These are phyloP conservation scores for Yamadazyma dendronema DNA, from an alignment of 1,139 yeast genomes.

Conservation along the genomic window DNA sequence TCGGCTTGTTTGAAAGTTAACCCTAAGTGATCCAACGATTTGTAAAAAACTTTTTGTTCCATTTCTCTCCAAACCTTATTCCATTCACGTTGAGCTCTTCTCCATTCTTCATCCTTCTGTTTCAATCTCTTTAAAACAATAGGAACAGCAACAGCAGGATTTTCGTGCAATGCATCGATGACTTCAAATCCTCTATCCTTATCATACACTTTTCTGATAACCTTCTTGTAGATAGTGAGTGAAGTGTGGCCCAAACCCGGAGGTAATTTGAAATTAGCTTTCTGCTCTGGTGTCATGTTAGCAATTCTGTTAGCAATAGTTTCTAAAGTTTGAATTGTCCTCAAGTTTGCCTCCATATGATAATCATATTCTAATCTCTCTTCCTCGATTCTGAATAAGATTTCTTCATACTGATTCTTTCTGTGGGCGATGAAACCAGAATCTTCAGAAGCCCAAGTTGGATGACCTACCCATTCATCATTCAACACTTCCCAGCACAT, in stretches of 20 bases:
- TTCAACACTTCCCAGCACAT: constrained; percentile 99
- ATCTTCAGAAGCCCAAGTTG: constrained; percentile 99
- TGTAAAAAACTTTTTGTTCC: constrained; percentile 91
- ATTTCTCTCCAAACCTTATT: constrained; percentile 98
- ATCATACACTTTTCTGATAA: constrained; percentile 87
- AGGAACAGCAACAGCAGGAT: constrained; percentile 94
- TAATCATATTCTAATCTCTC: constrained; percentile 97
- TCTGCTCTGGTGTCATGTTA: constrained; percentile 89
- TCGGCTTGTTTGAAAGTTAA: constrained; percentile 95
- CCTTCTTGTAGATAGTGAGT: constrained; percentile 87
- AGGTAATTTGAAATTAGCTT: constrained; percentile 80
- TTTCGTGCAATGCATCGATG: constrained; percentile 90
- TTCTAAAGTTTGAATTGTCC: constrained; percentile 93
- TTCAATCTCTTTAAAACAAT: constrained; percentile 86
- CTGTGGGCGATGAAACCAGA: constrained; percentile 97
- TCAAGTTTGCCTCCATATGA: constrained; percentile 89
- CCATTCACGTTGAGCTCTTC: constrained; percentile 98
- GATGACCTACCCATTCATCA: constrained; percentile 99
- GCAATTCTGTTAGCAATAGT: constrained; percentile 94
- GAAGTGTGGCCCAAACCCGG: constrained; percentile 93
- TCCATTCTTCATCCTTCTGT: constrained; percentile 99
- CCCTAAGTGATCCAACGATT: constrained; percentile 92
- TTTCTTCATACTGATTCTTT: constrained; percentile 96
- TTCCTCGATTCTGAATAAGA: constrained; percentile 90
- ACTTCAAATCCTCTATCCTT: constrained; percentile 95